Evolutionary conservation across 2,329 filamentous ascomycete species (phyloP), one percentile per base, ranked within the genome.

Genomic region (Chrysoporthe deuterocubensis): DNA sequence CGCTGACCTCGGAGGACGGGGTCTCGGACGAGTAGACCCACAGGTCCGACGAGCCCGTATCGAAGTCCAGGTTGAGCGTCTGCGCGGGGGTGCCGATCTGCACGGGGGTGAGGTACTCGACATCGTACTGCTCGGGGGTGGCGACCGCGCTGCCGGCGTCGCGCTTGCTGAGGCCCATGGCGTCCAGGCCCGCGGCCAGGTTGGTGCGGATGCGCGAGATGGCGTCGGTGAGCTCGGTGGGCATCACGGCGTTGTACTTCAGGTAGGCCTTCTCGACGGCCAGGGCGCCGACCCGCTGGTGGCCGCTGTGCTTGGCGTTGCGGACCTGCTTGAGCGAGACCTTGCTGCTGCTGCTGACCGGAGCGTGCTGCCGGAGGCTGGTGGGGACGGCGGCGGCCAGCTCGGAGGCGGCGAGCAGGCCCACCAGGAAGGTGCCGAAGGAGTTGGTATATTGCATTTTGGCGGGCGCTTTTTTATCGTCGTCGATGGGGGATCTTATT

Each of bases 31-130:
- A 75, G 71, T 78, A 79, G 56, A 79, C 76, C 78, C 78, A 79
- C 26, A 79, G 74, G 78, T 91, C 89, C 54, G 88, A 83, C 63
- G 87, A 90, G 37, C 89, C 89, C 48, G 89, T 92, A 73, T 92
- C 89, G 71, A 91, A 87, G 76, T 91, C 86, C 71, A 92, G 80
- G 71, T 86, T 84, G 73, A 92, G 73, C 7, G 81, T 87, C 71
- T 86, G 84, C 8, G 77, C 74, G 34, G 78, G 78, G 1, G 72
- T 82, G 67, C 89, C 90, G 73, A 91, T 81, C 32, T 81, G 84
- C 65, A 92, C 88, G 0, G 88, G 87, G 44, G 82, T 82, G 58
- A 87, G 77, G 70, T 87, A 79, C 72, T 62, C 82, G 75, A 21
- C 79, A 9, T 75, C 68, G n/a, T 76, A 76, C 34, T 73, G 69